phyloP scores from a whole-genome alignment of 768 basidiomycete species.

The Sporobolomyces roseus region DNA sequence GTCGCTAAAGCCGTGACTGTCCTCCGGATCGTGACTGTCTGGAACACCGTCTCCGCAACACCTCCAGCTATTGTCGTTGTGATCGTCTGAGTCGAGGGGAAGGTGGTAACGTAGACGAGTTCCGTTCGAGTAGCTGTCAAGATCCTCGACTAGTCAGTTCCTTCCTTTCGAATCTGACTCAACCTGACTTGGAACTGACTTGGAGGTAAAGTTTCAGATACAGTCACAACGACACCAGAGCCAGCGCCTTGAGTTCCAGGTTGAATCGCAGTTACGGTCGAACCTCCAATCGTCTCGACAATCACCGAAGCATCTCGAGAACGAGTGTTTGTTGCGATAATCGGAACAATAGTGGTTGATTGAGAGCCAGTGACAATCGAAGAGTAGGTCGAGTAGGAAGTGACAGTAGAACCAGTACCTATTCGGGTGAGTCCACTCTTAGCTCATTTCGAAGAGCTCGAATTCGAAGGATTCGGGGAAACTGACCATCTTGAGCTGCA shows the following conservation, averaged over 20 bases:
- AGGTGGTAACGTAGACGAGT: conserved; percentile 26
- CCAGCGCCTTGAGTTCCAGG: neutral
- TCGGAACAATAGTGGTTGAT: conserved; percentile 7
- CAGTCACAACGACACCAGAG: conserved; percentile 14
- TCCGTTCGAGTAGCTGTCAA: conserved; percentile 2
- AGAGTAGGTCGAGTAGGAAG: conserved; percentile 11
- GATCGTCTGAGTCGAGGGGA: conserved; percentile 20
- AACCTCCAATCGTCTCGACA: conserved; percentile 13
- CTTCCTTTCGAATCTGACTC: too few relatives aligned
- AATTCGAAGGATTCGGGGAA: neutral
- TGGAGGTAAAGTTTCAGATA: conserved; percentile 13
- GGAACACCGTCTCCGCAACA: neutral
- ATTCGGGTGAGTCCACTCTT: neutral
- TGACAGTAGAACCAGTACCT: conserved; percentile 6
- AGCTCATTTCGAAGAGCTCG: too few relatives aligned
- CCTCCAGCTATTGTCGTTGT: conserved; percentile 23
- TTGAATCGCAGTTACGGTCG: neutral
- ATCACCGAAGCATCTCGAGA: neutral
- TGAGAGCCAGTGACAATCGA: conserved; percentile 7
- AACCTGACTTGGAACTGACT: too few relatives aligned
- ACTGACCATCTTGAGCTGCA: neutral
- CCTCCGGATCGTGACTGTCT: conserved; percentile 8
- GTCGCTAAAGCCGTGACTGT: conserved; percentile 16
- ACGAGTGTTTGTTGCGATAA: neutral
- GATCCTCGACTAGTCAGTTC: too few relatives aligned